Base-by-base conservation (phyloP, 306 rosid genomes). In the Sophora flavescens region DNA sequence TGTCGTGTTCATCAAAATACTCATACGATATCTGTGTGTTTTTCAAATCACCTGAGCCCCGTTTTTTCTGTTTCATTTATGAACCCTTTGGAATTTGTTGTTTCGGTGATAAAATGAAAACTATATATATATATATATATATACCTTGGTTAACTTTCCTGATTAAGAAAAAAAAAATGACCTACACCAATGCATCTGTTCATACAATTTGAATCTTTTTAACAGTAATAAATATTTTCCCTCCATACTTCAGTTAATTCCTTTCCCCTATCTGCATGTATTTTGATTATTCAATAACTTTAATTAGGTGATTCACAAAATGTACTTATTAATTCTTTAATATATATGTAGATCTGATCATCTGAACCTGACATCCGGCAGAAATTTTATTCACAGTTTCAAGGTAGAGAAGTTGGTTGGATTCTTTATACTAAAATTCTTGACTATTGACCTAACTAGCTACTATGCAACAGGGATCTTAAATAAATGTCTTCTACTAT, bases 401-500 rank as follows among this genome's bases (percentile, higher is more conserved):
- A 47, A 14, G 60, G 54, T 64, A 42, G 69, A 74, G 73, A 78
- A 69, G 71, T 70, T 78, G 65, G 76, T 69, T 50, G 58, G 48
- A 68, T 69, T 72, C 48, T 62, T 69, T 39, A 38, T 48, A 50
- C 12, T 83, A 52, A 72, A 76, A 39, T 66, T 86, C 64, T 63
- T 70, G 15, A 39, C 36, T 80, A 54, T 42, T 72, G 51, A 83
- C 82, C 81, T 77, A 80, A 83, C 63, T 42, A 66, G 83, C 63
- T 42, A 66, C 17, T 15, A 10, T 51, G 56, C n/a, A 32, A 16
- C 18, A 38, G 57, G 42, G n/a, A 15, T 68, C 8, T 68, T 38
- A 28, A 74, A 42, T 79, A 32, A 68, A 47, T 75, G 67, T 80
- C 45, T 54, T 48, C 63, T 81, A 28, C 66, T 41, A 44, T 39